Conservation (phyloP, 2,329 filamentous ascomycete genomes). For the Penicillium psychrosexuale region DNA sequence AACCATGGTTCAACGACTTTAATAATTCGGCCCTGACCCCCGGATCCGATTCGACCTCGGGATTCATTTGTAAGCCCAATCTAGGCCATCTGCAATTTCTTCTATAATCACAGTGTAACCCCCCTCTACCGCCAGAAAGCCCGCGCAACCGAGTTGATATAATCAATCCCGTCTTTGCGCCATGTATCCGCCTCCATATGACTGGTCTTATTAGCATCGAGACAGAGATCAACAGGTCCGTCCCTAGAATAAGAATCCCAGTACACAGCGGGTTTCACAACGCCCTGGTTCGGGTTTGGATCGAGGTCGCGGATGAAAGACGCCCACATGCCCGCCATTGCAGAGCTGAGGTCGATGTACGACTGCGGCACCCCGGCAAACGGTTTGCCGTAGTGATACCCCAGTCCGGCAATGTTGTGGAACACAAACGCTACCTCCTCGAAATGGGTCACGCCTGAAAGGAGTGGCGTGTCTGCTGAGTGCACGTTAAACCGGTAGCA, state of each 20-base stretch:
- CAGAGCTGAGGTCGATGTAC: slow-evolving; percentile 43
- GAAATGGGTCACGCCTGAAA: slow-evolving; percentile 54
- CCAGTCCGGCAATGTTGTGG: slow-evolving; percentile 49
- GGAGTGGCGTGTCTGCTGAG: slow-evolving; percentile 43
- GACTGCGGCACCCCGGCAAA: slow-evolving; percentile 43
- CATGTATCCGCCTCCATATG: slow-evolving; percentile 48
- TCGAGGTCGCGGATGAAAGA: slow-evolving; percentile 49
- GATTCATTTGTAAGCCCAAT: no score
- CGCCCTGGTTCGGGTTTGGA: slow-evolving; percentile 39
- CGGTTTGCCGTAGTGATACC: slow-evolving; percentile 42
- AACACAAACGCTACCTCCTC: slow-evolving; percentile 56
- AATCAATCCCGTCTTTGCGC: slow-evolving; percentile 36
- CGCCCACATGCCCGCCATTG: slow-evolving; percentile 54
- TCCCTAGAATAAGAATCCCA: slow-evolving; percentile 48
- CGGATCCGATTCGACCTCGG: neutral
- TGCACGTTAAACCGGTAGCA: slow-evolving; percentile 61
- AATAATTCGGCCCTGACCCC: neutral
- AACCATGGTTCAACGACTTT: neutral
- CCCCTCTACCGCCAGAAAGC: slow-evolving; percentile 23
- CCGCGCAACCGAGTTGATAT: slow-evolving; percentile 28
- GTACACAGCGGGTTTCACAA: slow-evolving; percentile 20
- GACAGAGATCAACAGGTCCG: slow-evolving; percentile 48
- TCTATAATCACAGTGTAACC: neutral
- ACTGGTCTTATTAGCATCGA: slow-evolving; percentile 49
- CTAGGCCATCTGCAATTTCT: no score